A percentile compares a stretch with the other conserved stretches of the same genome.
Evolutionary conservation across 768 basidiomycete genomes (phyloP).

Genomic region (Tricholoma terreum): DNA sequence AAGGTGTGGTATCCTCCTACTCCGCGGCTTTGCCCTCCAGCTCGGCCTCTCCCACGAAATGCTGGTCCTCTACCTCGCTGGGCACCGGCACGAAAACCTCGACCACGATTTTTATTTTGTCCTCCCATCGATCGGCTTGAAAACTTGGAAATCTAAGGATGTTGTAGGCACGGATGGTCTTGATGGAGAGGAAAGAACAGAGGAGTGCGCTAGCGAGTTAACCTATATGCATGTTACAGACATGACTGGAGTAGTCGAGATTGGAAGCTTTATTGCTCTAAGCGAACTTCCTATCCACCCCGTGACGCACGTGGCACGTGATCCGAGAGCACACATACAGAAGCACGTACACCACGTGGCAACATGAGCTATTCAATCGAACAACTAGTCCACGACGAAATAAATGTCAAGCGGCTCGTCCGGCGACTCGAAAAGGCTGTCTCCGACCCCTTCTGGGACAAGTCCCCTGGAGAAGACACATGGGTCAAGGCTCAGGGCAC

Average conservation of each 20-base stretch:
- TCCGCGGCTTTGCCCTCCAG: slow-evolving; percentile 22
- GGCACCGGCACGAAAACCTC: slow-evolving; percentile 11
- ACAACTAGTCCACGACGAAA: slow-evolving; percentile 49
- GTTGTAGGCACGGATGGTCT: not conserved
- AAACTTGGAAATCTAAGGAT: not conserved
- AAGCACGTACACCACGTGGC: too few species aligned
- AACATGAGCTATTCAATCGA: slow-evolving; percentile 8
- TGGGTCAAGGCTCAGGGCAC: slow-evolving; percentile 58
- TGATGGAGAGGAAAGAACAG: not conserved
- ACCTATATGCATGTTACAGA: too few species aligned
- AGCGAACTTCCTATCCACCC: too few species aligned
- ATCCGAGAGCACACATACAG: too few species aligned
- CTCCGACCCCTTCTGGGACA: slow-evolving; percentile 35
- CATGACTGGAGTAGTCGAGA: not conserved
- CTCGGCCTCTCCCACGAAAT: slow-evolving; percentile 25
- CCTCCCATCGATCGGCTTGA: not conserved
- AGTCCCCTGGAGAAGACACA: slow-evolving; percentile 23
- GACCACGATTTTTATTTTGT: slow-evolving; percentile 11
- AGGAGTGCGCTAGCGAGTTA: too few species aligned
- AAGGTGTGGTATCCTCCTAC: slow-evolving; percentile 20
- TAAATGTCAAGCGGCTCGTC: slow-evolving; percentile 64
- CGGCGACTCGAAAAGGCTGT: slow-evolving; percentile 57
- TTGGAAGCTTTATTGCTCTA: too few species aligned
- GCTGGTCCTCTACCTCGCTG: slow-evolving; percentile 13
- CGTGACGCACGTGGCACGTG: too few species aligned